phyloP scores from a whole-genome alignment of 2,329 filamentous ascomycete genomes.

The Byssothecium circinans region DNA sequence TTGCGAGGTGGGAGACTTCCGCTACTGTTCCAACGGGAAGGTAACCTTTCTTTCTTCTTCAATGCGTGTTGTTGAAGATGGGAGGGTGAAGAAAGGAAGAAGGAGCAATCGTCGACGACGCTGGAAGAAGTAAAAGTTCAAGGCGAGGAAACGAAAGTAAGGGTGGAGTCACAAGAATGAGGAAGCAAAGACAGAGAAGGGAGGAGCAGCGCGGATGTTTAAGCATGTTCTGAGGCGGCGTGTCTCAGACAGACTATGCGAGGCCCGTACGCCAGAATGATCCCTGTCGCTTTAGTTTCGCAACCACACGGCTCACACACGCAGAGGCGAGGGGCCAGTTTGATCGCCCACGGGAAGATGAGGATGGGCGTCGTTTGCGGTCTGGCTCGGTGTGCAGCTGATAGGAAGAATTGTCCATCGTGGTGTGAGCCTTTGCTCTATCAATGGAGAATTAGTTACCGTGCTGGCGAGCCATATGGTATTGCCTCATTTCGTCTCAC shows the following conservation, averaged over 20 bases:
- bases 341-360: background rate
- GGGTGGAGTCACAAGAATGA: background rate
- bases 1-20: conserved; percentile 2
- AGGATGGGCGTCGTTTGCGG: background rate
- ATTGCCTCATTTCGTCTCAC: too few relatives aligned
- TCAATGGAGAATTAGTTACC: too few relatives aligned
- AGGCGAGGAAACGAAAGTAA: conserved; percentile 18
- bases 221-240: background rate
- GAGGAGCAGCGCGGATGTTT: conserved; percentile 1
- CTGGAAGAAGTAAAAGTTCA: conserved; percentile 4
- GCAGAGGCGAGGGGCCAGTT: background rate
- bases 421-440: too few relatives aligned
- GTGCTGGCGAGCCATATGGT: background rate
- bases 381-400: too few relatives aligned
- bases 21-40: conserved; percentile 19
- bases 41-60: conserved; percentile 7
- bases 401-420: too few relatives aligned
- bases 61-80: background rate
- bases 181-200: conserved; percentile 1
- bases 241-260: background rate
- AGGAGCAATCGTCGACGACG: conserved; percentile 3
- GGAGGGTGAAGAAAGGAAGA: conserved; percentile 4
- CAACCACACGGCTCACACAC: background rate
- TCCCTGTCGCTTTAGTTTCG: background rate
- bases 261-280: background rate